Conservation (phyloP, 257 asterid genomes). For the Jacaranda mimosifolia region DNA sequence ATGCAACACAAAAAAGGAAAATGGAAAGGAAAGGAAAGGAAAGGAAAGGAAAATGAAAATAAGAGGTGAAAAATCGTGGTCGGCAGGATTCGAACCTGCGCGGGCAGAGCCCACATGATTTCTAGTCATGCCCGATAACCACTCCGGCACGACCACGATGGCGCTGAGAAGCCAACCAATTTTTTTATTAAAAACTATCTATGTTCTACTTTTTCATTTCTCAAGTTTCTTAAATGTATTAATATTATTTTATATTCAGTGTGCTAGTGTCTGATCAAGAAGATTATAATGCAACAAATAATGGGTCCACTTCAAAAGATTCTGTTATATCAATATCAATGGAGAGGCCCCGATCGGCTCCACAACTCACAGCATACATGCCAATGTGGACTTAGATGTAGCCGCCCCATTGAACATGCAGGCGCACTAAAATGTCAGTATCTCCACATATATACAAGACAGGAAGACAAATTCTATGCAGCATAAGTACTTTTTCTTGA, state of each 20-base stretch:
- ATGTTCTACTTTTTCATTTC: too few species aligned
- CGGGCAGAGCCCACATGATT: conserved; percentile 99
- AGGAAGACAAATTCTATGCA: background rate
- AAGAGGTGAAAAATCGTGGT: conserved; percentile 55
- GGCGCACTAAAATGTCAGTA: background rate
- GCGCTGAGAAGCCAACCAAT: background rate
- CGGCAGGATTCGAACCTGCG: conserved; percentile 99
- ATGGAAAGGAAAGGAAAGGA: background rate
- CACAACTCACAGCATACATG: background rate
- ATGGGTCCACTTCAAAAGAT: background rate
- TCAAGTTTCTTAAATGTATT: too few species aligned
- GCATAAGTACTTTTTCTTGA: background rate
- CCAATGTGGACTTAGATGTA: background rate
- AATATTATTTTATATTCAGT: too few species aligned
- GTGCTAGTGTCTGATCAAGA: background rate
- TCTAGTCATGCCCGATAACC: conserved; percentile 99
- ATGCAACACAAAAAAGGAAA: background rate
- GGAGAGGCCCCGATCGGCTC: background rate
- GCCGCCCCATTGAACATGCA: background rate
- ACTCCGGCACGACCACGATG: conserved; percentile 98
- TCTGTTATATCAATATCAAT: background rate
- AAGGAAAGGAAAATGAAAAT: background rate
- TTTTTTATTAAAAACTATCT: too few species aligned
- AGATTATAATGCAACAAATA: background rate
- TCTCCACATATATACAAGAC: background rate